These are phyloP conservation scores for Cucurbita argyrosperma DNA, from an alignment of 306 rosid genomes.

Conservation along the genomic window DNA sequence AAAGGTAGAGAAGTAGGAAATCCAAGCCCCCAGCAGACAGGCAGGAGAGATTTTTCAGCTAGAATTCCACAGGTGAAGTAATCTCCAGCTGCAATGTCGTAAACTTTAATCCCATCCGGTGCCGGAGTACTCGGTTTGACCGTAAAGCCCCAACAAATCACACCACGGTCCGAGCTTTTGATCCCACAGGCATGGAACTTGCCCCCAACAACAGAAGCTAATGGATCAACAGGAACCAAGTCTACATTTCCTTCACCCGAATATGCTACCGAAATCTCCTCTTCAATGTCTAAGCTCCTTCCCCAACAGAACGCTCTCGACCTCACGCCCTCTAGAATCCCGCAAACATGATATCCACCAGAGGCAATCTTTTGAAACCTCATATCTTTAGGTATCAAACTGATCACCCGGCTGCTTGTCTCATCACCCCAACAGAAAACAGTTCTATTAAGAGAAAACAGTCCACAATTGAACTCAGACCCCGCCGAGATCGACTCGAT, in stretches of 20 bases:
- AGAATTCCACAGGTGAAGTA: constrained; percentile 80
- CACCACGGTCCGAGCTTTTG: constrained; percentile 53
- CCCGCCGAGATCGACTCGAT: constrained; percentile 74
- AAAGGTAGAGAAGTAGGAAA: constrained; percentile 72
- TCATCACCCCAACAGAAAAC: constrained; percentile 89
- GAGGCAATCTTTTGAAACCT: constrained; percentile 60
- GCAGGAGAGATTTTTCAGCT: constrained; percentile 54
- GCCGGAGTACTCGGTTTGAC: constrained; percentile 49
- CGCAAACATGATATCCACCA: constrained; percentile 92
- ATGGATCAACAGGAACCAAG: constrained; percentile 54
- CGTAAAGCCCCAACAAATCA: constrained; percentile 75
- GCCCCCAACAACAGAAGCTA: constrained; percentile 79
- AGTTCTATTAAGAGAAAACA: constrained; percentile 69
- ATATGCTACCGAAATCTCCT: constrained; percentile 39
- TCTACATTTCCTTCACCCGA: constrained; percentile 49
- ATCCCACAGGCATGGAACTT: constrained; percentile 91
- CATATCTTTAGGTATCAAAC: constrained; percentile 30
- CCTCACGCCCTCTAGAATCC: constrained; percentile 50
- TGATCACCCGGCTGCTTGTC: constrained; percentile 49
- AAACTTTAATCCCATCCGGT: constrained; percentile 43
- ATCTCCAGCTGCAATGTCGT: constrained; percentile 72
- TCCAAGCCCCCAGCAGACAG: constrained; percentile 86
- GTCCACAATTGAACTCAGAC: constrained; percentile 73
- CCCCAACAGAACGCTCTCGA: constrained; percentile 77
- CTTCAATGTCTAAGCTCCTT: constrained; percentile 57